Evolutionary conservation across 768 basidiomycete genomes (phyloP), one percentile per base, ranked within the genome.

Genomic region (Dacryopinax spathularia): DNA sequence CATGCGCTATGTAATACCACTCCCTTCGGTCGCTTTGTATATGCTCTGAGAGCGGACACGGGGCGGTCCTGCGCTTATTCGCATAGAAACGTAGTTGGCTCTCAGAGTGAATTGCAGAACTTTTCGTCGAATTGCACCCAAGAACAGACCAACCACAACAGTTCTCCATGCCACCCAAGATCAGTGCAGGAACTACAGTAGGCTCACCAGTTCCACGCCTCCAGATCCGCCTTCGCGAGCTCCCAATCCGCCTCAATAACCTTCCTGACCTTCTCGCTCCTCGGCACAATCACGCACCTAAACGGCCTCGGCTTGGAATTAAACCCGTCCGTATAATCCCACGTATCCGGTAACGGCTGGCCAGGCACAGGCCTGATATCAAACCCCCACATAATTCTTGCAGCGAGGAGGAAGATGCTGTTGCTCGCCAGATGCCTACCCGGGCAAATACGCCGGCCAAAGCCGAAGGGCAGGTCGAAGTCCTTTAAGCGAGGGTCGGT

Each of bases 401-500:
- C 33, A 4, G 37, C 34, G 36, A 62, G 34, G 33, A 62, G 34
- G 61, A 62, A 62, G 34, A 62, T 27, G 18, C 18, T n/a, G 25
- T 29, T 36, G 34, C 27, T 29, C 2, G 61, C 34, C 25, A 62
- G 36, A 35, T 62, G 61, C 3, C 61, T 13, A 0, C 61, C 61
- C 2, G 34, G 34, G 34, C 61, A 62, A 1, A 36, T 39, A 4
- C 61, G 61, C 36, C 61, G 33, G 12, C 61, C 61, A 20, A 36
- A 62, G 18, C 61, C 61, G 34, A 62, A 62, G 33, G 34, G 25
- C 35, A 35, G 37, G 33, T 62, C 61, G n/a, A 35, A 29, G 34
- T 35, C 35, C 25, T 62, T 39, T n/a, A 35, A n/a, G 34, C 61
- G 34, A 10, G 48, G 48, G 48, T 56, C 48, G 13, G 48, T 56